Conservation (phyloP, 257 asterid species). For the Oldenlandia corymbosa region DNA sequence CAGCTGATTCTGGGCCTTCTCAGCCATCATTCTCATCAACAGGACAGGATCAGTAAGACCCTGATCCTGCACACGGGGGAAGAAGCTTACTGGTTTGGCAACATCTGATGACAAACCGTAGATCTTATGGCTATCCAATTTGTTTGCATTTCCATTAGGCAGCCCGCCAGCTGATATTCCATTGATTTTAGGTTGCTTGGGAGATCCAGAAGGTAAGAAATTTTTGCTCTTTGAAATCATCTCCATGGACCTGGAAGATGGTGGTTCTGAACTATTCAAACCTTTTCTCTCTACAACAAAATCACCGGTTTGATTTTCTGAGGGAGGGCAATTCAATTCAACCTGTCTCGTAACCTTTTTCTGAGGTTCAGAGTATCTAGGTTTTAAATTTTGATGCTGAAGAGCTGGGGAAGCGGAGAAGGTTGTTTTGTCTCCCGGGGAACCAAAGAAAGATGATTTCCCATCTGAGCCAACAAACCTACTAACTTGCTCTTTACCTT, state of each 20-base stretch:
- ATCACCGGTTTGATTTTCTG: constrained; percentile 36
- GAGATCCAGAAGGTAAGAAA: constrained; percentile 43
- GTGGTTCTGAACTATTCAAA: constrained; percentile 36
- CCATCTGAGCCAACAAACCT: constrained; percentile 37
- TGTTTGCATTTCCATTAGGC: constrained; percentile 39
- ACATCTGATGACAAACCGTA: constrained; percentile 26
- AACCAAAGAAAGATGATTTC: constrained; percentile 40
- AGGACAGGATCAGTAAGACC: constrained; percentile 68
- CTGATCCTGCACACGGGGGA: constrained; percentile 47
- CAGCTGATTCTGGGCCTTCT: constrained; percentile 55
- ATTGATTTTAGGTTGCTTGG: constrained; percentile 38
- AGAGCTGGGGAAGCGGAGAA: constrained; percentile 29
- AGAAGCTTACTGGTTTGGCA: constrained; percentile 29
- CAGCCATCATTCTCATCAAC: constrained; percentile 61
- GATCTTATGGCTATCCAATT: constrained; percentile 26
- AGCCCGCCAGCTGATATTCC: constrained; percentile 36
- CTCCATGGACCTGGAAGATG: constrained; percentile 40
- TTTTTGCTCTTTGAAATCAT: constrained; percentile 36
- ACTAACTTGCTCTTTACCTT: constrained; percentile 31
- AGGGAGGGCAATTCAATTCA: constrained; percentile 46
- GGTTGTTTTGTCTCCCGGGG: constrained; percentile 38
- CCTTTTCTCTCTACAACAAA: constrained; percentile 32
- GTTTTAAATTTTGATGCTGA: constrained; percentile 44
- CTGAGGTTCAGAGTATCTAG: constrained; percentile 46
- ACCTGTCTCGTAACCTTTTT: constrained; percentile 44